phyloP scores from a whole-genome alignment of 495 filamentous ascomycete species.

The Corynascus novoguineensis region DNA sequence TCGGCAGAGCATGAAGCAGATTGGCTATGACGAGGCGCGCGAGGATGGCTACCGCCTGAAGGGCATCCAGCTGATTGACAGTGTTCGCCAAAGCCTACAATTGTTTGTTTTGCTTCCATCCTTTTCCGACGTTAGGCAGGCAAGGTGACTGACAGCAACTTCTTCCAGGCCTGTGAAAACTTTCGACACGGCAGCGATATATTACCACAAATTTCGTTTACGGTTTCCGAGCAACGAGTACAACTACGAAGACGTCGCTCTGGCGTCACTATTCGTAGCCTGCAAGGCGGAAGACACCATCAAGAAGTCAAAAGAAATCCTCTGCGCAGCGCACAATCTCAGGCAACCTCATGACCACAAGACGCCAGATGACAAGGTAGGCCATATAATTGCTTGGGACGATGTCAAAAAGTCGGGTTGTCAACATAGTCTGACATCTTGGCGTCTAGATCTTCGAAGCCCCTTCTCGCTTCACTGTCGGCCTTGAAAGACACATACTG shows the following conservation, averaged over 20 bases:
- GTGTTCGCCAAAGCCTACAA: conserved; percentile 62
- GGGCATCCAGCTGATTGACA: conserved; percentile 77
- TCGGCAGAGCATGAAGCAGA: conserved; percentile 34
- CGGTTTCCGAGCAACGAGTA: conserved; percentile 70
- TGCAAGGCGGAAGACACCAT: conserved; percentile 98
- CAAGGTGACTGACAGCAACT: conserved; percentile 1
- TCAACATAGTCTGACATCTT: conserved; percentile 2
- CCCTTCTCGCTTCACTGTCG: conserved; percentile 70
- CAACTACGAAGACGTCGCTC: conserved; percentile 65
- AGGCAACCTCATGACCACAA: conserved; percentile 69
- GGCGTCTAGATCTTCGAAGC: conserved; percentile 64
- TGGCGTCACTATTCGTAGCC: conserved; percentile 81
- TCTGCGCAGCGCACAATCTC: conserved; percentile 84
- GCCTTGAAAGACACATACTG: conserved; percentile 88
- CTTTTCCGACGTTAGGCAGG: background rate
- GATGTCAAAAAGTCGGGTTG: background rate
- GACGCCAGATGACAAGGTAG: conserved; percentile 75
- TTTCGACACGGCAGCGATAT: conserved; percentile 74
- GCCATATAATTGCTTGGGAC: conserved; percentile 4
- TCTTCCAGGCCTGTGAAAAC: conserved; percentile 65
- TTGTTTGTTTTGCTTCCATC: conserved; percentile 48
- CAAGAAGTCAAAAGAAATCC: conserved; percentile 90
- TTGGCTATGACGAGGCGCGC: conserved; percentile 35
- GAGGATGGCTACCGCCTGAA: conserved; percentile 69
- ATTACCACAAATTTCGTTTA: conserved; percentile 86